phyloP scores from a whole-genome alignment of 1,139 yeast species.

The Hansenula lynferdii region DNA sequence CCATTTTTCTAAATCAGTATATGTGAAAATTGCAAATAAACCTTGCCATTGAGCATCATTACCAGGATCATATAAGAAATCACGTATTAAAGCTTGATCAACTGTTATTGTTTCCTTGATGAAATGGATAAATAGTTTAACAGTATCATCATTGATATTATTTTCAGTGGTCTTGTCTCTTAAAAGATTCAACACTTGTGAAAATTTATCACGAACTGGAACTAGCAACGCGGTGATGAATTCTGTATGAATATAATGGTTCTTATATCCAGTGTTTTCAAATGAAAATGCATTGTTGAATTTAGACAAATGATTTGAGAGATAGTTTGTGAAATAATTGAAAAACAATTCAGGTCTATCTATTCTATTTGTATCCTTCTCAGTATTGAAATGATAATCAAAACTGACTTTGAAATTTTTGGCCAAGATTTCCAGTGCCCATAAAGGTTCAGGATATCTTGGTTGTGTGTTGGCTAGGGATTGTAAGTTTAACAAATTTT shows the following conservation, averaged over 20 bases:
- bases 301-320: constrained; percentile 38
- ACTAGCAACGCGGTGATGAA: constrained; percentile 50
- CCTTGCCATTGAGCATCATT: constrained; percentile 48
- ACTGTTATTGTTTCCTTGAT: constrained; percentile 29
- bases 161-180: constrained; percentile 40
- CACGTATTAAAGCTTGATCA: constrained; percentile 22
- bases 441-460: constrained; percentile 41
- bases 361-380: constrained; percentile 58
- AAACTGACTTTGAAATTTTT: constrained; percentile 61
- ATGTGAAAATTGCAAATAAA: constrained; percentile 47
- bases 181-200: constrained; percentile 28
- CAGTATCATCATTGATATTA: constrained; percentile 48
- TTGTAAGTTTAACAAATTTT: constrained; percentile 35
- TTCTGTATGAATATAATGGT: constrained; percentile 37
- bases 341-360: constrained; percentile 84
- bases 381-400: constrained; percentile 64
- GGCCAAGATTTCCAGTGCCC: constrained; percentile 56
- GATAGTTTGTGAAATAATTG: constrained; percentile 45
- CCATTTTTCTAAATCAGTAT: constrained; percentile 55
- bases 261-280: constrained; percentile 22
- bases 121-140: constrained; percentile 33
- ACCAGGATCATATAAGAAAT: constrained; percentile 24
- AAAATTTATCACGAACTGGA: constrained; percentile 46
- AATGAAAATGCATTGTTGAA: constrained; percentile 34
- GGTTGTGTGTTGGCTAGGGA: constrained; percentile 28